phyloP scores from a whole-genome alignment of 208 protist species.

The Leptomonas seymouri region DNA sequence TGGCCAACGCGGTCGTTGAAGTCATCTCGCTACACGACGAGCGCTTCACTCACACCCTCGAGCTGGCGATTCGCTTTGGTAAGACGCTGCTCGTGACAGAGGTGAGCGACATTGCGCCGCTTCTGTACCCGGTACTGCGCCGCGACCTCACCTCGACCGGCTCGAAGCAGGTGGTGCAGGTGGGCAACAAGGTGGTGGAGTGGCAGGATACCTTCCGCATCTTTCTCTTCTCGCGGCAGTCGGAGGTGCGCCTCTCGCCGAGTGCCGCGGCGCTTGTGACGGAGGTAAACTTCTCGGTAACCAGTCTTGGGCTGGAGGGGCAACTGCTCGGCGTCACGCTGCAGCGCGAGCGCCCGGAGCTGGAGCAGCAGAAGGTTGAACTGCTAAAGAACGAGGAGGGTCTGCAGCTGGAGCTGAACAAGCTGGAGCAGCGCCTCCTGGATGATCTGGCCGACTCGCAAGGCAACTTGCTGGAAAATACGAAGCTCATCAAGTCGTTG shows the following conservation, averaged over 20 bases:
- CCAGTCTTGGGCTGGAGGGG: conserved; percentile 94
- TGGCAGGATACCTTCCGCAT: conserved; percentile 97
- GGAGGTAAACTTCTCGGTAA: conserved; percentile 98
- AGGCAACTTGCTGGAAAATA: conserved; percentile 97
- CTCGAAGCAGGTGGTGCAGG: conserved; percentile 91
- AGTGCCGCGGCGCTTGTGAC: conserved; percentile 89
- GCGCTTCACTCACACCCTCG: conserved; percentile 94
- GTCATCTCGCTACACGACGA: conserved; percentile 91
- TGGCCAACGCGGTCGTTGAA: conserved; percentile 77
- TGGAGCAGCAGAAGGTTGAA: conserved; percentile 94
- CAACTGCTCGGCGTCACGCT: conserved; percentile 96
- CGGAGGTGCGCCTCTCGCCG: conserved; percentile 88
- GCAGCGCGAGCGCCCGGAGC: conserved; percentile 95
- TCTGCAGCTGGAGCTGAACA: conserved; percentile 94
- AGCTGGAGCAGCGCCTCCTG: conserved; percentile 94
- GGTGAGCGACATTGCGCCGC: conserved; percentile 94
- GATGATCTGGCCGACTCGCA: conserved; percentile 91
- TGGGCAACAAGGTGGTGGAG: conserved; percentile 97
- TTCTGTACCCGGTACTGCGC: conserved; percentile 95
- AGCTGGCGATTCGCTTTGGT: conserved; percentile 98
- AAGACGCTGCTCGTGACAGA: conserved; percentile 97
- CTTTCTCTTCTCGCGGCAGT: conserved; percentile 94
- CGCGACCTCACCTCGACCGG: conserved; percentile 92
- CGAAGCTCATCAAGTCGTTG: conserved; percentile 89
- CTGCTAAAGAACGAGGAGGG: conserved; percentile 96